Conservation (phyloP, 2,329 filamentous ascomycete species). For the Domatiomyces catenatus region DNA sequence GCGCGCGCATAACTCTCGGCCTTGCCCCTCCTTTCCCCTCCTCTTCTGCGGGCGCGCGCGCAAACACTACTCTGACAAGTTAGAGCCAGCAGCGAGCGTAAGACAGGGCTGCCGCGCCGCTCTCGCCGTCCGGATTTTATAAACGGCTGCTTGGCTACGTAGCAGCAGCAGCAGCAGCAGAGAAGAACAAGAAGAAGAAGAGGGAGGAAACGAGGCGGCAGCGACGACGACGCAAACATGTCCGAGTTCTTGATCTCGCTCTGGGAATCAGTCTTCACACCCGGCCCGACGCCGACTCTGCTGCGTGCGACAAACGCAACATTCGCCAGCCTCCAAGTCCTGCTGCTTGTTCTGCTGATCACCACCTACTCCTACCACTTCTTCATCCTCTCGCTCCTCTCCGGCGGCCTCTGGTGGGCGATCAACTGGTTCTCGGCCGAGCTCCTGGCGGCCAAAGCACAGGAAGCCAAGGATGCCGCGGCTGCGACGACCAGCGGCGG, state of each 20-base stretch:
- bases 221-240: conserved; percentile 23
- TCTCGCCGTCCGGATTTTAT: too few species aligned
- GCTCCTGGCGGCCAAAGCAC: conserved; percentile 32
- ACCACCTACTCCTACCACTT: conserved; percentile 85
- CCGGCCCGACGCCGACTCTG: conserved; percentile 75
- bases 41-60: too few species aligned
- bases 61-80: too few species aligned
- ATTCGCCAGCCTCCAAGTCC: conserved; percentile 69
- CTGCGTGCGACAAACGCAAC: conserved; percentile 78
- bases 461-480: conserved; percentile 10
- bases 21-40: too few species aligned
- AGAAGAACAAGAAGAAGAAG: not conserved
- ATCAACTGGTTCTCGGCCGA: conserved; percentile 94
- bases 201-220: not conserved
- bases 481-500: conserved; percentile 23
- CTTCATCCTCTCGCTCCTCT: conserved; percentile 61
- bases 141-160: too few species aligned
- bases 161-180: too few species aligned
- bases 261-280: conserved; percentile 85
- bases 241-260: conserved; percentile 53
- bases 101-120: too few species aligned
- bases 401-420: conserved; percentile 71
- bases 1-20: too few species aligned
- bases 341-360: conserved; percentile 60
- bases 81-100: too few species aligned